Evolutionary conservation across 2,329 filamentous ascomycete species (phyloP).

Genomic region (Botrytis deweyae): DNA sequence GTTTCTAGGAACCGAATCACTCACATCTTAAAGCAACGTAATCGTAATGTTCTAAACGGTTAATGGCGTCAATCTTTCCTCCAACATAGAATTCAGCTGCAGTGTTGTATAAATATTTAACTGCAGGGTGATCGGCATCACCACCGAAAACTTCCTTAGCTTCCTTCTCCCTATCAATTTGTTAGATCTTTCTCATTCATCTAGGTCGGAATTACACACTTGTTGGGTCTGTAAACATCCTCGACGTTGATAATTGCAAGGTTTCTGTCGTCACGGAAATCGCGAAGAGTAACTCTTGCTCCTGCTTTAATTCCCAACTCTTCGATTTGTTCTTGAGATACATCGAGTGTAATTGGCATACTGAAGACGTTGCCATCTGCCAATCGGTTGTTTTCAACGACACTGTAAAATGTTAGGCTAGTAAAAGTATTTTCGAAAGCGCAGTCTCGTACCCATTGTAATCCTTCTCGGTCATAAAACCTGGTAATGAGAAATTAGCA

Average conservation of each 20-base stretch:
- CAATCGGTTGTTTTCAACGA: conserved; percentile 85
- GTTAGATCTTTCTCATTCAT: conserved; percentile 25
- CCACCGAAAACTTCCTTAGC: conserved; percentile 93
- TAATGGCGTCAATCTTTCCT: conserved; percentile 93
- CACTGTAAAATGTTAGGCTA: conserved; percentile 54
- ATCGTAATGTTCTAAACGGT: conserved; percentile 96
- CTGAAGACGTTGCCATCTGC: conserved; percentile 87
- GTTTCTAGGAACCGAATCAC: conserved; percentile 38
- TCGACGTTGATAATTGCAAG: conserved; percentile 94
- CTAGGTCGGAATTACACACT: conserved; percentile 55
- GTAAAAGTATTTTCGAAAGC: conserved; percentile 12
- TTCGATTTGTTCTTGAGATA: conserved; percentile 72
- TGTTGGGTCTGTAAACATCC: conserved; percentile 93
- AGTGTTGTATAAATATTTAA: conserved; percentile 82
- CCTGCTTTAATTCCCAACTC: conserved; percentile 74
- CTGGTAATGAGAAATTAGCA: conserved; percentile 47
- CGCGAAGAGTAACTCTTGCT: conserved; percentile 80
- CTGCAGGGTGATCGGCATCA: conserved; percentile 85
- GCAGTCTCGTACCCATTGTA: conserved; percentile 74
- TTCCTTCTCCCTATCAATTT: conserved; percentile 68
- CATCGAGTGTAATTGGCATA: conserved; percentile 95
- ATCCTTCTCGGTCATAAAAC: conserved; percentile 96
- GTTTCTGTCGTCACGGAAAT: conserved; percentile 95
- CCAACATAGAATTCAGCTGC: conserved; percentile 89
- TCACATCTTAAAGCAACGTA: conserved; percentile 93